Conservation (phyloP, 2,329 filamentous ascomycete genomes). For the Apiospora aurea region DNA sequence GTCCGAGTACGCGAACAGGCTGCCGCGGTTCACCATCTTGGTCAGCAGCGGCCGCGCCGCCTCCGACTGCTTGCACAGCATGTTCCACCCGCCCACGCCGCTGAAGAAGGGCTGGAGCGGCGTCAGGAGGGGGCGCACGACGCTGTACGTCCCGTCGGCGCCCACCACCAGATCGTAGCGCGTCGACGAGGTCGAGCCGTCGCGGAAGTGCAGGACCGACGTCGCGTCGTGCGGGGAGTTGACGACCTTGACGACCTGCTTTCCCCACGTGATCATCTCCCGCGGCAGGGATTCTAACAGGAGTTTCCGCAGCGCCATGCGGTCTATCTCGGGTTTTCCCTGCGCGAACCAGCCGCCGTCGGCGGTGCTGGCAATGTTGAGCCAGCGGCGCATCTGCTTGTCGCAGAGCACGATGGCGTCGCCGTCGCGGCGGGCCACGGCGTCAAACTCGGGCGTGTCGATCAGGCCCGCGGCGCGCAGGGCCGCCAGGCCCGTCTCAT, state of each 20-base stretch:
- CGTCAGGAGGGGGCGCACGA: conserved; percentile 44
- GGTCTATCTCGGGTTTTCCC: conserved; percentile 60
- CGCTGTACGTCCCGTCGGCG: conserved; percentile 47
- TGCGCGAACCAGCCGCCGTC: conserved; percentile 41
- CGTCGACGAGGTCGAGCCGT: conserved; percentile 48
- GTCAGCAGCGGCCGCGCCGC: conserved; percentile 50
- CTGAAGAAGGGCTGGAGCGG: conserved; percentile 52
- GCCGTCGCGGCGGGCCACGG: conserved; percentile 58
- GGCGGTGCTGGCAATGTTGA: conserved; percentile 29
- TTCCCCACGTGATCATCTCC: conserved; percentile 54
- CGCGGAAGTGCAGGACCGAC: not conserved
- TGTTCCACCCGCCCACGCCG: conserved; percentile 52
- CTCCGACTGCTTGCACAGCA: conserved; percentile 51
- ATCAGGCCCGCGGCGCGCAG: conserved; percentile 57
- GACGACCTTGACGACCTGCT: conserved; percentile 49
- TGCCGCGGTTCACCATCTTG: conserved; percentile 55
- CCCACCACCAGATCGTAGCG: conserved; percentile 51
- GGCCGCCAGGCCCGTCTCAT: conserved; percentile 56
- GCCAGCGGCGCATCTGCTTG: conserved; percentile 40
- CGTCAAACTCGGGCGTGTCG: conserved; percentile 51
- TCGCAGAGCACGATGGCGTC: conserved; percentile 57
- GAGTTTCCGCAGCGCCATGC: conserved; percentile 51
- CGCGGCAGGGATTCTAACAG: conserved; percentile 53
- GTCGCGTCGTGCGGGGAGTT: conserved; percentile 32
- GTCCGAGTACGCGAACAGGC: conserved; percentile 51